These are phyloP conservation scores for Ormosia semicastrata DNA, from an alignment of 306 rosid species.

Conservation along the genomic window DNA sequence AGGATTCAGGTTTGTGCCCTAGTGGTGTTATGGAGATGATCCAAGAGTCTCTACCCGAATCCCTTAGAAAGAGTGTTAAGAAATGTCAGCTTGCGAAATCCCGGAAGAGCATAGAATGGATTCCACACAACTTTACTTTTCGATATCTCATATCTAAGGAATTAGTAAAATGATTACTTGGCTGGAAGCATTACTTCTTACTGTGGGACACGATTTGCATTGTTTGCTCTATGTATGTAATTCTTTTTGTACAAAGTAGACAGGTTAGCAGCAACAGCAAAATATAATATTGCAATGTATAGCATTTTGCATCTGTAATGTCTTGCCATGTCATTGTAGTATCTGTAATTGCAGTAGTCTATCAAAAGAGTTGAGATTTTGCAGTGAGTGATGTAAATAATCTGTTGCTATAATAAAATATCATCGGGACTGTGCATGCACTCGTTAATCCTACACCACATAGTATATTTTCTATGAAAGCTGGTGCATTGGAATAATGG, in stretches of 20 bases:
- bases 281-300: slow-evolving; percentile 22
- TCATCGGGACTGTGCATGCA: not conserved
- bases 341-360: slow-evolving; percentile 22
- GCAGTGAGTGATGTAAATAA: slow-evolving; percentile 37
- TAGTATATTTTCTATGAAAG: slow-evolving; percentile 1
- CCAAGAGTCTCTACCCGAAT: slow-evolving; percentile 69
- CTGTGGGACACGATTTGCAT: slow-evolving; percentile 15
- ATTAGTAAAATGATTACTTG: slow-evolving; percentile 54
- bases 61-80: slow-evolving; percentile 66
- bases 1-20: slow-evolving; percentile 65
- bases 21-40: slow-evolving; percentile 70
- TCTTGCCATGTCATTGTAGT: slow-evolving; percentile 5
- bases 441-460: not conserved
- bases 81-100: slow-evolving; percentile 53
- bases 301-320: slow-evolving; percentile 19
- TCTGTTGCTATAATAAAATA: not conserved
- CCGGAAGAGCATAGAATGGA: slow-evolving; percentile 76
- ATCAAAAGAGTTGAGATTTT: slow-evolving; percentile 9
- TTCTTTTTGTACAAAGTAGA: slow-evolving; percentile 65
- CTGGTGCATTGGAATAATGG: not conserved
- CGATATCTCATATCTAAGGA: slow-evolving; percentile 90
- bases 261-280: slow-evolving; percentile 6
- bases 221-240: slow-evolving; percentile 8
- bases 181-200: slow-evolving; percentile 17
- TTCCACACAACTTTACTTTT: slow-evolving; percentile 74